Percentiles rank a stretch among this genome's conserved stretches.
phyloP scores from a whole-genome alignment of 768 basidiomycete species.

The Strobilomyces echinocephalus region DNA sequence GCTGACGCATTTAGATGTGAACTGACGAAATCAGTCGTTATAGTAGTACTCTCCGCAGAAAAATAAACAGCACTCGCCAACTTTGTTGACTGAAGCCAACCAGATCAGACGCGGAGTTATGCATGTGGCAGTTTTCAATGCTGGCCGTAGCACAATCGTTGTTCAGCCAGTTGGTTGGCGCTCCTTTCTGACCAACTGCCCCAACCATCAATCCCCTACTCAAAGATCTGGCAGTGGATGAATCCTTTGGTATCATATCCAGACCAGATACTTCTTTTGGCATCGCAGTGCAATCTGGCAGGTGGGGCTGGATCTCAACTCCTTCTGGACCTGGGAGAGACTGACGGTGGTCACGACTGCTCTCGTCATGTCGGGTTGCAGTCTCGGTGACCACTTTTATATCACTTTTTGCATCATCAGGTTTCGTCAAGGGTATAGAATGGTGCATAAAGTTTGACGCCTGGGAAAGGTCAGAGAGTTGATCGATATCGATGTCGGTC shows the following conservation, averaged over 20 bases:
- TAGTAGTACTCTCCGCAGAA: neutral
- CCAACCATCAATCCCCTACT: constrained; percentile 1
- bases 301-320: neutral
- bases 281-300: constrained; percentile 17
- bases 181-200: constrained; percentile 14
- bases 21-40: constrained; percentile 1
- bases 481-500: neutral
- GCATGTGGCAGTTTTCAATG: constrained; percentile 5
- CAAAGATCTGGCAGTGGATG: constrained; percentile 2
- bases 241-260: constrained; percentile 6
- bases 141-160: constrained; percentile 5
- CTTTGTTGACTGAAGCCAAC: constrained; percentile 15
- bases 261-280: constrained; percentile 4
- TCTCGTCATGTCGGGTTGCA: neutral
- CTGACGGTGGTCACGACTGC: neutral
- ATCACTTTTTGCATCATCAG: neutral
- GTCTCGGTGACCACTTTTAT: neutral
- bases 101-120: constrained; percentile 12
- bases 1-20: neutral
- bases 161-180: constrained; percentile 14
- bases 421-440: neutral
- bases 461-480: neutral
- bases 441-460: neutral
- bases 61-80: constrained; percentile 2
- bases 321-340: neutral